Base-by-base conservation (phyloP, 2,329 filamentous ascomycete species). In the Colletotrichum trifolii region DNA sequence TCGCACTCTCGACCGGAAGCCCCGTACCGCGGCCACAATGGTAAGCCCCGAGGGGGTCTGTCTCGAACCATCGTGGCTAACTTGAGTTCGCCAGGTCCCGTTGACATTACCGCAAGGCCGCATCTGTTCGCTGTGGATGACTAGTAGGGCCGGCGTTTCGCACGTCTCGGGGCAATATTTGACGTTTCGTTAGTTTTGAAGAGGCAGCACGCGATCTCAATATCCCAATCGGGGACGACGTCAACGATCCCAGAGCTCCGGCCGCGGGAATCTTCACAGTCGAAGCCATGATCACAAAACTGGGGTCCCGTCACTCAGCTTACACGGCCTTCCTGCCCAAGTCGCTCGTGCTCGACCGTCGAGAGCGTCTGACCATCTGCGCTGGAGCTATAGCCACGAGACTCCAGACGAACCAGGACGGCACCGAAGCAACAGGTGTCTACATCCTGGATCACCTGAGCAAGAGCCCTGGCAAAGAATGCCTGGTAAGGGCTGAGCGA, bases 241-340 rank as follows among this genome's bases (percentile, higher is more conserved):
- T 66, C 40, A 78, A 78, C 61, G 66, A 73, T 35, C 70, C 75
- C 0, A 34, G 42, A 0, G 73, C 71, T 2, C 71, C 69, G 0
- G 71, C 73, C 8, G 71, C 75, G 64, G 74, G 71, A 8, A 67
- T 66, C 42, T 76, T 74, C 43, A 43, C 64, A 13, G 57, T 77
- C 5, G 74, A 77, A 38, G 48, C 66, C n/a, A 68, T 74, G 17
- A 68, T 77, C 40, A 70, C 72, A 39, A 53, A 57, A 3, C 48
- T 54, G 34, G 73, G 72, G 6, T 54, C 60, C 6, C 70, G 75
- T 15, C 36, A 71, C 6, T 76, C 75, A 0, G 62, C 73, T 1
- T 69, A 71, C 53, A 61, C 66, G 1, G 73, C 73, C 1, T 78
- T 72, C 46, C 67, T 78, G 34, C 69, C 68, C 49, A 71, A 67